A percentile compares a stretch with the other conserved stretches of the same genome.
phyloP scores from a whole-genome alignment of 768 basidiomycete genomes.

The Candolleomyces aberdarensis region DNA sequence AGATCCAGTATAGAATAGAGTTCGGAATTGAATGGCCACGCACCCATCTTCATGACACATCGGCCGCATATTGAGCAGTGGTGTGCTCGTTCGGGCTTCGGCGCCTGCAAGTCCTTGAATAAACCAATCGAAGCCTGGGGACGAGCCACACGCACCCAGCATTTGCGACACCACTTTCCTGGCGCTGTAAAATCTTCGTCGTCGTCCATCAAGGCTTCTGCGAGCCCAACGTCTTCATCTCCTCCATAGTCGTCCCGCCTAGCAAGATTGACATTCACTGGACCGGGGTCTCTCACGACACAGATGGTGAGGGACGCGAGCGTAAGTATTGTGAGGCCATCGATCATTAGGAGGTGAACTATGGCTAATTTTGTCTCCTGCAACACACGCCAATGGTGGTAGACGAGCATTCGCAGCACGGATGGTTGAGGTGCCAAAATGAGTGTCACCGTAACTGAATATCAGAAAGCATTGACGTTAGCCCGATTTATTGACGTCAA shows the following conservation, averaged over 20 bases:
- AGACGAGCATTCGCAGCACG: constrained; percentile 60
- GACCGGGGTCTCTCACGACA: constrained; percentile 73
- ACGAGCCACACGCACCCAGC: constrained; percentile 46
- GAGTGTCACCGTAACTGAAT: constrained; percentile 42
- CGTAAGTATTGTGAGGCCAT: constrained; percentile 64
- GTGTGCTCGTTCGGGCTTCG: constrained; percentile 78
- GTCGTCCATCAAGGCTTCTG: constrained; percentile 55
- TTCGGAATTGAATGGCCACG: constrained; percentile 18
- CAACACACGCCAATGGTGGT: constrained; percentile 60
- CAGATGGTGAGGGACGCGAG: constrained; percentile 74
- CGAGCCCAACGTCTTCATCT: constrained; percentile 42
- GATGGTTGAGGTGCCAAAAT: constrained; percentile 77
- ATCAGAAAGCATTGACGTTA: not conserved
- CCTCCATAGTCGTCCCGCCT: constrained; percentile 14
- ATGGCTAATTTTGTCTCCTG: constrained; percentile 44
- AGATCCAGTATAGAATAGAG: constrained; percentile 2
- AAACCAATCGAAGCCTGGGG: not conserved
- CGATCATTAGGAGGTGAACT: constrained; percentile 56
- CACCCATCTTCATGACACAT: constrained; percentile 85
- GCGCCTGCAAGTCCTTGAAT: constrained; percentile 34
- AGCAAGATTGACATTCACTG: constrained; percentile 32
- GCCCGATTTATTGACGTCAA: not conserved
- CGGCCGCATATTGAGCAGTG: constrained; percentile 74
- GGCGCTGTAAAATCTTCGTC: constrained; percentile 50
- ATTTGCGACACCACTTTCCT: constrained; percentile 74